Evolutionary conservation across 225 moss, liverwort and hornwort species (phyloP), one percentile per base, ranked within the genome.

Genomic region (Physcomitrellopsis africana): DNA sequence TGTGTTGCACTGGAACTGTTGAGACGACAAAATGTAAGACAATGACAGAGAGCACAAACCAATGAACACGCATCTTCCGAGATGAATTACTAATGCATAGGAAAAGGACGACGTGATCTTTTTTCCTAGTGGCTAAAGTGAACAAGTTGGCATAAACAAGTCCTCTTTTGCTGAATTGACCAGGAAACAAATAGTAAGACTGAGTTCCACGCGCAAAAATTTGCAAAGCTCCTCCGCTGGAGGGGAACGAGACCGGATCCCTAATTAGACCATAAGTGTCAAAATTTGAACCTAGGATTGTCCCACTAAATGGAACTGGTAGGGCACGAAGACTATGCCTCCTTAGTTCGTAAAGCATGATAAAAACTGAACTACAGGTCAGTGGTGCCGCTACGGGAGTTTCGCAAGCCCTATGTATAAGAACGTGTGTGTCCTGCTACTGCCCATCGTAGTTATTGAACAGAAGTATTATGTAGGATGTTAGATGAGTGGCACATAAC

Each of bases 401-500:
- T 70, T 41, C 10, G 55, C 10, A 9, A 57, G 51, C 47, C 54
- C 59, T 63, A 65, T 16, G 57, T 63, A 64, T 24, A 46, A n/a
- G 52, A 37, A 37, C 32, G 32, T 65, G 14, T 27, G 16, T 37
- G 63, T 63, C 64, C 77, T 41, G 45, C 47, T 48, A 29, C 67
- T 47, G 58, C 32, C 58, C 47, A 20, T 32, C 32, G 19, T 29
- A 20, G 7, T 4, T 37, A 37, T 57, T 8, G 23, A 22, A 15
- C 6, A 29, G 12, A 9, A 18, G 24, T 19, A 19, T 37, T 41
- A 4, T 41, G 45, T 10, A 54, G 42, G 52, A 18, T 16, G 51
- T 17, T 71, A 85, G 79, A 82, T 65, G 69, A 97, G 86, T 4
- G 94, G 92, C 59, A 97, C 96, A 56, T 97, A 97, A 67, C 94